Conservation (phyloP, 1,284 basidiomycete species). For the Boletellus sp. region DNA sequence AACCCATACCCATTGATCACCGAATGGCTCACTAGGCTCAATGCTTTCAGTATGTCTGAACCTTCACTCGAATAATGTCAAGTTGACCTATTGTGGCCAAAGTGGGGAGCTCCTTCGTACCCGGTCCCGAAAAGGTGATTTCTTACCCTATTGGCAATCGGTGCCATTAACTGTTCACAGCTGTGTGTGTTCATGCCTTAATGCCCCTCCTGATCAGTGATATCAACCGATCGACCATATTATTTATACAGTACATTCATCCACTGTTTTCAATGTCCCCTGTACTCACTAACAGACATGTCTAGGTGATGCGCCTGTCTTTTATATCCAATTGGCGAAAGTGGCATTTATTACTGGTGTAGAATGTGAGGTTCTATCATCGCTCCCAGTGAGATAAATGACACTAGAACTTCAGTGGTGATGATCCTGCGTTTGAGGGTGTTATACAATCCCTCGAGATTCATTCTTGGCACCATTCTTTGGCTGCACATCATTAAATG, state of each 20-base stretch:
- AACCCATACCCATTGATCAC: too few species aligned
- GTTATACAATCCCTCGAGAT: neutral
- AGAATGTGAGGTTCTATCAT: neutral
- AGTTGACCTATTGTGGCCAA: neutral
- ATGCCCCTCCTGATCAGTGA: neutral
- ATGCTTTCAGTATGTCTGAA: neutral
- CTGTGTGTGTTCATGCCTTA: neutral
- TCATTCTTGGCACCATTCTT: neutral
- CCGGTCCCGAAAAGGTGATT: neutral
- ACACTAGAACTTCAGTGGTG: neutral
- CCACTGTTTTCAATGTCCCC: neutral
- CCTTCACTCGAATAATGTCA: neutral
- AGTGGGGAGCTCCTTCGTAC: neutral
- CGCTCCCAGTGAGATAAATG: neutral
- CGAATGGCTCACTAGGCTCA: neutral
- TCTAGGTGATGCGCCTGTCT: neutral
- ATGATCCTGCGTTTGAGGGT: neutral
- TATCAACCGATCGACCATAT: neutral
- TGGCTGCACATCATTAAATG: neutral
- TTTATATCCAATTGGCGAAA: neutral
- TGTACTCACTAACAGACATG: neutral
- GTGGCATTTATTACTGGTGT: neutral
- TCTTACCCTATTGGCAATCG: neutral
- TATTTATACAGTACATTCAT: neutral
- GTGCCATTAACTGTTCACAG: neutral